A percentile compares a stretch with the other conserved stretches of the same genome.
Conservation (phyloP, 2,329 filamentous ascomycete species). For the Monosporascus sp. region DNA sequence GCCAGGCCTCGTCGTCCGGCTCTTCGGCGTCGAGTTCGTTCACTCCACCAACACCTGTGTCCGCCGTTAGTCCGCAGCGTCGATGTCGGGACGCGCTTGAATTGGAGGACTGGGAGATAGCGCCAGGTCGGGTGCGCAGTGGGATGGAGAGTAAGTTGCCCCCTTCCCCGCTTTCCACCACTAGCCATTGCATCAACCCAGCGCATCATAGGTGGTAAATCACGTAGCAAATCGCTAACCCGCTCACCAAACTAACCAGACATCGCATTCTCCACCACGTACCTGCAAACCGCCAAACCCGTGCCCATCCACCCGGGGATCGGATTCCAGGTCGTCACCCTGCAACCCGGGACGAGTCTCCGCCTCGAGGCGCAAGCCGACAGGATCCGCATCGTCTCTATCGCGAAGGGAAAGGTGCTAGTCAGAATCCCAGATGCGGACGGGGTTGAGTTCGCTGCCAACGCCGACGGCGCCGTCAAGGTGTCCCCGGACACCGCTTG, state of each 20-base stretch:
- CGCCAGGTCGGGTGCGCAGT: background rate
- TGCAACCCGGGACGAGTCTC: background rate
- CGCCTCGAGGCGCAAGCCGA: background rate
- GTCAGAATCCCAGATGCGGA: background rate
- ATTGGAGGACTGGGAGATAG: background rate
- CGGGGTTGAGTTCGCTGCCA: background rate
- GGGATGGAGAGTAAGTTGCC: background rate
- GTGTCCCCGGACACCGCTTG: background rate
- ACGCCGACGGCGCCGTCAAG: background rate
- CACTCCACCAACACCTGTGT: no score
- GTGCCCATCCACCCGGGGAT: background rate
- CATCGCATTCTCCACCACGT: background rate
- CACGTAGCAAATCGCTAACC: no score
- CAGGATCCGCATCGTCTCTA: background rate
- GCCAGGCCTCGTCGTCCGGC: no score
- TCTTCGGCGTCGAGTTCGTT: no score
- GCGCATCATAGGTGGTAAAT: no score
- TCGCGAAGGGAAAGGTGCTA: background rate
- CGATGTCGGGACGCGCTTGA: background rate
- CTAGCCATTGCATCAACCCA: no score
- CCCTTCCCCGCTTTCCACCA: background rate
- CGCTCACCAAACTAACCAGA: background rate
- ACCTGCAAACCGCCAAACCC: background rate
- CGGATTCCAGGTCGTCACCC: background rate
- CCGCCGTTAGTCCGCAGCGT: background rate